Percentiles rank a stretch among this genome's conserved stretches.
These are phyloP conservation scores for Ascochyta fabae DNA, from an alignment of 2,329 filamentous ascomycete species.

Conservation along the genomic window DNA sequence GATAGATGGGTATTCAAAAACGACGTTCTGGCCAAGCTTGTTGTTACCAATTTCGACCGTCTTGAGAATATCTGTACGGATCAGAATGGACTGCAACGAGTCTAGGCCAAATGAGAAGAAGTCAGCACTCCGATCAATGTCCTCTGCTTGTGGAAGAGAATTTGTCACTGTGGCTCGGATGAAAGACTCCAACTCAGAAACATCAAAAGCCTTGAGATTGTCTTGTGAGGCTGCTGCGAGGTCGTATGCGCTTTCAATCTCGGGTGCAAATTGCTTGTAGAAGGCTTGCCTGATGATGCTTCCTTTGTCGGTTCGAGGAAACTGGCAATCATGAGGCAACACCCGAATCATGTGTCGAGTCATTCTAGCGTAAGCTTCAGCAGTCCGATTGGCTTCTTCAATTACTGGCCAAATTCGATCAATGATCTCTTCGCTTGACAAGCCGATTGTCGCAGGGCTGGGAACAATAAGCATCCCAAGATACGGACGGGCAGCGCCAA, in stretches of 20 bases:
- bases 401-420: constrained; percentile 58
- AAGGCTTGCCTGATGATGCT: constrained; percentile 62
- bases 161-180: constrained; percentile 23
- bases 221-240: constrained; percentile 12
- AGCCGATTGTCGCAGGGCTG: constrained; percentile 49
- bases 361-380: constrained; percentile 61
- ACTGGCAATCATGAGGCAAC: constrained; percentile 54
- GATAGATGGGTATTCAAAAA: constrained; percentile 64
- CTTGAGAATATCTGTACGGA: constrained; percentile 60
- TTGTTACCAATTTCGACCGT: constrained; percentile 56
- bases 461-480: constrained; percentile 64
- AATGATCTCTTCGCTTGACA: constrained; percentile 55
- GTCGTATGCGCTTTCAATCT: constrained; percentile 57
- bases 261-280: constrained; percentile 56
- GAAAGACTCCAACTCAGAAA: constrained; percentile 39
- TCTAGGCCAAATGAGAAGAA: constrained; percentile 67
- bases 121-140: constrained; percentile 53
- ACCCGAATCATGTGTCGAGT: constrained; percentile 61
- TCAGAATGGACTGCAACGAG: constrained; percentile 64
- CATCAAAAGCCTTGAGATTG: constrained; percentile 26
- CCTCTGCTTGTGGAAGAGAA: constrained; percentile 17
- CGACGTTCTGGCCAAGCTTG: constrained; percentile 61
- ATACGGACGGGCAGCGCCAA: constrained; percentile 60
- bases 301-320: constrained; percentile 63
- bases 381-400: constrained; percentile 57